phyloP scores from a whole-genome alignment of 2,329 filamentous ascomycete genomes.

The Neonectria faginata region DNA sequence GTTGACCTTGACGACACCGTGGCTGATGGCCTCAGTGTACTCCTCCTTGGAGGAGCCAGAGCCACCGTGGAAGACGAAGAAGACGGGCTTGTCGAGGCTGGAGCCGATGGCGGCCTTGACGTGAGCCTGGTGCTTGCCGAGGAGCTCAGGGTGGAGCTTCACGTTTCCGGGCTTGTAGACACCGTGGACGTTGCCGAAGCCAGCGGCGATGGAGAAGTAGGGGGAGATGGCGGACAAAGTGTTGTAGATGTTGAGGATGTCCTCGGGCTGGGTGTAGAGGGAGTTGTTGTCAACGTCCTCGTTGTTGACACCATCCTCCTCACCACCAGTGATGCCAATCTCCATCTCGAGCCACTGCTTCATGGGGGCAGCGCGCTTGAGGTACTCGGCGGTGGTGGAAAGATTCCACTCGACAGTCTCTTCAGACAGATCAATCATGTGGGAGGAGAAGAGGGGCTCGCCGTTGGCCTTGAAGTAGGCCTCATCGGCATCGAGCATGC shows the following conservation, averaged over 20 bases:
- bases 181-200: slow-evolving; percentile 99
- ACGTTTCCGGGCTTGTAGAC: slow-evolving; percentile 99
- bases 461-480: slow-evolving; percentile 92
- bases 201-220: slow-evolving; percentile 98
- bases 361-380: slow-evolving; percentile 94
- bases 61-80: slow-evolving; percentile 99
- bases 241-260: slow-evolving; percentile 92
- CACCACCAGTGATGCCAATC: slow-evolving; percentile 87
- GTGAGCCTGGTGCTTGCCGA: slow-evolving; percentile 95
- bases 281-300: slow-evolving; percentile 96
- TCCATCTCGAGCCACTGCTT: slow-evolving; percentile 99
- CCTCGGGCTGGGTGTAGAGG: slow-evolving; percentile 97
- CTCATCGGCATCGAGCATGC: slow-evolving; percentile 95
- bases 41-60: slow-evolving; percentile 92
- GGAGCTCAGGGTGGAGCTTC: slow-evolving; percentile 93
- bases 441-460: slow-evolving; percentile 92
- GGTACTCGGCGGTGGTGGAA: slow-evolving; percentile 89
- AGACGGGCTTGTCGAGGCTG: slow-evolving; percentile 89
- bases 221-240: slow-evolving; percentile 86
- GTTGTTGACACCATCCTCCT: slow-evolving; percentile 99
- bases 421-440: slow-evolving; percentile 99
- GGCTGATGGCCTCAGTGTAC: slow-evolving; percentile 87
- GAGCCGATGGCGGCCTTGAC: slow-evolving; percentile 83
- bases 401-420: slow-evolving; percentile 93
- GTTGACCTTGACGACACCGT: slow-evolving; percentile 99